Conservation (phyloP, 345 rosid species). For the Acer saccharum region DNA sequence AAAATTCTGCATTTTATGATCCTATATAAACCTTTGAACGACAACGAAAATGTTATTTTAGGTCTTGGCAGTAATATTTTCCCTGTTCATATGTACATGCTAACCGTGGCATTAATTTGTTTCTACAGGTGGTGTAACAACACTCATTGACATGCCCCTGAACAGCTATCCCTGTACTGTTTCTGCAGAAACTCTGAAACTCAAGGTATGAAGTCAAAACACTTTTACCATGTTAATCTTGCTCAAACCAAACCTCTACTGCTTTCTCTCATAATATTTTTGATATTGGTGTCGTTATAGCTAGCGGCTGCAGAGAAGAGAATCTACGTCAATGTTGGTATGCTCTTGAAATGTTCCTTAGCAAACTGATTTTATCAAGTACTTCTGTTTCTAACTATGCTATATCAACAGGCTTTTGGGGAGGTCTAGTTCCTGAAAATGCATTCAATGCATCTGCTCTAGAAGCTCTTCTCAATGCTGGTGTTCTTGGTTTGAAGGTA, state of each 20-base stretch:
- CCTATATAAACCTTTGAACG: not conserved
- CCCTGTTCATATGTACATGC: not conserved
- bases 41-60: not conserved
- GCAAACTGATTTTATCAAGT: constrained; percentile 20
- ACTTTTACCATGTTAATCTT: constrained; percentile 3
- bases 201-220: constrained; percentile 52
- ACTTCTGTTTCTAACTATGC: not conserved
- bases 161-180: constrained; percentile 81
- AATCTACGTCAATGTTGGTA: constrained; percentile 89
- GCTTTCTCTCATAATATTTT: constrained; percentile 14
- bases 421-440: constrained; percentile 94
- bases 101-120: constrained; percentile 10
- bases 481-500: constrained; percentile 97
- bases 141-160: constrained; percentile 91
- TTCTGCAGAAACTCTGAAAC: constrained; percentile 74
- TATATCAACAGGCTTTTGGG: constrained; percentile 83
- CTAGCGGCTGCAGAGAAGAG: constrained; percentile 72
- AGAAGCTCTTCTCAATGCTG: constrained; percentile 73
- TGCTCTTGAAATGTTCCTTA: constrained; percentile 26
- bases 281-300: constrained; percentile 35
- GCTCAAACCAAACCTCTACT: not conserved
- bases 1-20: not conserved
- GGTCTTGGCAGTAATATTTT: not conserved
- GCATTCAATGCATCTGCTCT: constrained; percentile 73
- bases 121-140: constrained; percentile 77